These are phyloP conservation scores for Trypanosoma rangeli DNA, from an alignment of 208 protist genomes.

Conservation along the genomic window DNA sequence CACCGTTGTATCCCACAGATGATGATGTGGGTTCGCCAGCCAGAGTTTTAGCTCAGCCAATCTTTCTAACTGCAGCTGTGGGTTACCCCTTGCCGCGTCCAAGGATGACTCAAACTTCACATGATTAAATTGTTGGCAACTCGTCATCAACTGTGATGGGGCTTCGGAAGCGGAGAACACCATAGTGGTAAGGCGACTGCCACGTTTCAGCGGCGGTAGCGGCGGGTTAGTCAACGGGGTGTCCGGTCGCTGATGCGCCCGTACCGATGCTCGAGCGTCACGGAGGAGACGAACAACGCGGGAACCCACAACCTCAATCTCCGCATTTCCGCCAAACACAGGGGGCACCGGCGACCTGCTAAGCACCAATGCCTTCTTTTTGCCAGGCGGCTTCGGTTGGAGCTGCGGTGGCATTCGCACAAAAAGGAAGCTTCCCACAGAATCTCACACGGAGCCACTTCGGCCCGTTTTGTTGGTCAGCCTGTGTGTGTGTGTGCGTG, in stretches of 20 bases:
- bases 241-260: conserved; percentile 46
- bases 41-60: conserved; percentile 41
- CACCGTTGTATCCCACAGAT: conserved; percentile 30
- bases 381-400: conserved; percentile 2
- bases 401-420: conserved; percentile 4
- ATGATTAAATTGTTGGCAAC: conserved; percentile 19
- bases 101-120: conserved; percentile 29
- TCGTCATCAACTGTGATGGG: conserved; percentile 6
- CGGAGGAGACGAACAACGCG: conserved; percentile 55
- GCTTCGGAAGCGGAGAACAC: not conserved
- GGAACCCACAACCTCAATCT: conserved; percentile 31
- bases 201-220: conserved; percentile 32
- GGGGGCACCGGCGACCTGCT: conserved; percentile 10
- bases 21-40: conserved; percentile 39
- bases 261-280: conserved; percentile 58
- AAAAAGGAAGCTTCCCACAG: too few relatives aligned
- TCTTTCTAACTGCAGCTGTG: conserved; percentile 24
- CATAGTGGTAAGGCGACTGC: conserved; percentile 20
- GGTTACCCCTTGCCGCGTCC: conserved; percentile 20
- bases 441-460: not conserved
- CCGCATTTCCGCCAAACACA: conserved; percentile 8
- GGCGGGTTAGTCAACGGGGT: conserved; percentile 40
- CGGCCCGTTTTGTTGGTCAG: not conserved
- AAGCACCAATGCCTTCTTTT: conserved; percentile 6
- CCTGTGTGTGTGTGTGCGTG: not conserved